Conservation (phyloP, 2,329 filamentous ascomycete genomes). For the Nothophaeocryptopus gaeumannii region DNA sequence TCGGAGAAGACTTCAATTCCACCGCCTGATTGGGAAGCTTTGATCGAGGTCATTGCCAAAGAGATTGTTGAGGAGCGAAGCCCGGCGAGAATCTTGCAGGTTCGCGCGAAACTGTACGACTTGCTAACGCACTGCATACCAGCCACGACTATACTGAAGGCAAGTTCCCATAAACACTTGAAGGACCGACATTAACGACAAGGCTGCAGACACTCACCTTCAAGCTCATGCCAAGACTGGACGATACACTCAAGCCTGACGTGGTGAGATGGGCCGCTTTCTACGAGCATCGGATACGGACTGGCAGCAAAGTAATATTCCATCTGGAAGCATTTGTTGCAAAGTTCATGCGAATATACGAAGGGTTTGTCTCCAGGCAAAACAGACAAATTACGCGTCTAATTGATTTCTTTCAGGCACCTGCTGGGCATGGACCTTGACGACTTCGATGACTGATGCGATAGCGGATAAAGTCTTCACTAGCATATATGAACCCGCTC, state of each 20-base stretch:
- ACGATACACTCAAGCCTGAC: slow-evolving; percentile 85
- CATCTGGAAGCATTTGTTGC: slow-evolving; percentile 97
- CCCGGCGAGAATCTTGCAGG: slow-evolving; percentile 81
- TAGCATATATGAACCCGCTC: neutral
- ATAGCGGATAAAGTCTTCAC: slow-evolving; percentile 22
- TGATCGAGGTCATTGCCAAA: slow-evolving; percentile 84
- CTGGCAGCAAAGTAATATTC: slow-evolving; percentile 89
- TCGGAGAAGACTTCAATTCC: slow-evolving; percentile 85
- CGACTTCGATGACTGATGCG: slow-evolving; percentile 41
- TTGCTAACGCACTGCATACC: slow-evolving; percentile 96
- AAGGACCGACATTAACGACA: neutral
- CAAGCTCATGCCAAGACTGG: slow-evolving; percentile 81
- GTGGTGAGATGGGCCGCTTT: slow-evolving; percentile 96
- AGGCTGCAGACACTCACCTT: slow-evolving; percentile 71
- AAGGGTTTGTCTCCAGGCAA: slow-evolving; percentile 62
- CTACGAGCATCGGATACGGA: slow-evolving; percentile 91
- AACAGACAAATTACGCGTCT: no score
- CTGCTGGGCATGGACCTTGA: slow-evolving; percentile 76
- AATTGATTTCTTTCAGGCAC: slow-evolving; percentile 38
- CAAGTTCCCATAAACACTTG: slow-evolving; percentile 25
- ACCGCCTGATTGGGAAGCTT: slow-evolving; percentile 92
- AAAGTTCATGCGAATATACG: slow-evolving; percentile 94
- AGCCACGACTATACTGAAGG: slow-evolving; percentile 85
- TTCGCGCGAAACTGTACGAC: slow-evolving; percentile 93
- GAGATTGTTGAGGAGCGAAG: slow-evolving; percentile 92